phyloP scores from a whole-genome alignment of 768 basidiomycete genomes.

The Phlegmacium glaucopus region DNA sequence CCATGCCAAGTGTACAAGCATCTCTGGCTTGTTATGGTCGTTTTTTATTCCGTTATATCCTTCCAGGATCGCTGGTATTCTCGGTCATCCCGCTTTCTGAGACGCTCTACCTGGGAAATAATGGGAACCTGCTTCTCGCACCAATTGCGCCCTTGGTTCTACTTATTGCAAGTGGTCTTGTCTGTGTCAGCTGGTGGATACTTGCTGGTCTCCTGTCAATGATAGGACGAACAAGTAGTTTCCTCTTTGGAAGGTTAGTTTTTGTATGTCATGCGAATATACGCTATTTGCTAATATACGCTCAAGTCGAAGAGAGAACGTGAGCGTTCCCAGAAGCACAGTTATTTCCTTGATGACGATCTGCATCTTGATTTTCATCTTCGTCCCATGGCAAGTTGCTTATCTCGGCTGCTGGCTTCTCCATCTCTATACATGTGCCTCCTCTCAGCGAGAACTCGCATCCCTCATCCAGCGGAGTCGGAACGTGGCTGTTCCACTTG shows the following conservation, averaged over 20 bases:
- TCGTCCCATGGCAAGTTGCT: slow-evolving; percentile 92
- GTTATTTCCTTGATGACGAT: slow-evolving; percentile 59
- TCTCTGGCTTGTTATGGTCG: slow-evolving; percentile 46
- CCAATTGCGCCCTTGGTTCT: slow-evolving; percentile 55
- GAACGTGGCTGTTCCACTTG: slow-evolving; percentile 12
- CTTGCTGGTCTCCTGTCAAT: slow-evolving; percentile 48
- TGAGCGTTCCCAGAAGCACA: slow-evolving; percentile 42
- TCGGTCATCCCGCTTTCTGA: slow-evolving; percentile 57
- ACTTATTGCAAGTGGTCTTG: slow-evolving; percentile 61
- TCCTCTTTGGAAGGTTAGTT: slow-evolving; percentile 35
- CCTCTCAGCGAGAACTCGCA: slow-evolving; percentile 18
- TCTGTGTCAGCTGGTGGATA: slow-evolving; percentile 56
- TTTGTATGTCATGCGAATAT: background rate
- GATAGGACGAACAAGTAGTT: slow-evolving; percentile 28
- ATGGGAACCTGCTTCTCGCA: slow-evolving; percentile 44
- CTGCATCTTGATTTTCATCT: slow-evolving; percentile 60
- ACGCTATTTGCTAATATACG: slow-evolving; percentile 1
- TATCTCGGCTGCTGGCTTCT: slow-evolving; percentile 83
- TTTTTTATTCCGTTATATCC: slow-evolving; percentile 36
- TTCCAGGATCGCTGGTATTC: slow-evolving; percentile 39
- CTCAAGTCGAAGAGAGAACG: slow-evolving; percentile 30
- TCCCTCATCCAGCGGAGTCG: background rate
- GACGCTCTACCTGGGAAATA: slow-evolving; percentile 57
- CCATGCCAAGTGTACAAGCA: slow-evolving; percentile 44
- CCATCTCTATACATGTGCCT: slow-evolving; percentile 65